phyloP scores from a whole-genome alignment of 2,329 filamentous ascomycete genomes.

The Aspergillus piperis region DNA sequence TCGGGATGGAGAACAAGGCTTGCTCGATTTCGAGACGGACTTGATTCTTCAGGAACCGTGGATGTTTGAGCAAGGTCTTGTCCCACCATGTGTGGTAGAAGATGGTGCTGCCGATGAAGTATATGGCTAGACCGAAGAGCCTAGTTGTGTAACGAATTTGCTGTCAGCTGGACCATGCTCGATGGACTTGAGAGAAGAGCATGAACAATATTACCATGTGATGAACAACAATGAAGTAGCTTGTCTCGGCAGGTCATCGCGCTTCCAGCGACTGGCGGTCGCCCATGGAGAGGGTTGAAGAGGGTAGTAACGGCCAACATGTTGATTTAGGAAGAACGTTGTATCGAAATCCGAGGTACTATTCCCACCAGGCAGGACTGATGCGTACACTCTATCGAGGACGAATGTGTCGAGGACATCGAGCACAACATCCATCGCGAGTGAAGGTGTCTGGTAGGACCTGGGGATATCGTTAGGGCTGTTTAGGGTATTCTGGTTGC shows the following conservation, averaged over 20 bases:
- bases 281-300: slow-evolving; percentile 31
- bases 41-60: slow-evolving; percentile 92
- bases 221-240: slow-evolving; percentile 32
- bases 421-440: slow-evolving; percentile 80
- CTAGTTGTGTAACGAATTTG: slow-evolving; percentile 49
- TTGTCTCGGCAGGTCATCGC: slow-evolving; percentile 32
- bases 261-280: slow-evolving; percentile 31
- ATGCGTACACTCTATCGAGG: slow-evolving; percentile 75
- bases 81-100: slow-evolving; percentile 90
- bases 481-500: background rate
- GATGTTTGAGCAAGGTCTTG: slow-evolving; percentile 81
- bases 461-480: background rate
- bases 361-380: slow-evolving; percentile 20
- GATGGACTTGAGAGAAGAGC: no score
- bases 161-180: background rate
- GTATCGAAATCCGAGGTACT: background rate
- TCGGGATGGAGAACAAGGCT: slow-evolving; percentile 70
- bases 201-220: slow-evolving; percentile 25
- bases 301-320: slow-evolving; percentile 29
- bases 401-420: slow-evolving; percentile 76
- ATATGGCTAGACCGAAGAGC: slow-evolving; percentile 78
- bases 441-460: background rate
- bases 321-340: slow-evolving; percentile 23
- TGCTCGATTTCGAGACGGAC: slow-evolving; percentile 81
- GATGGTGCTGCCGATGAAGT: slow-evolving; percentile 77